A percentile compares a stretch with the other conserved stretches of the same genome.
Conservation (phyloP, 352 stramenopile genomes). For the Globisporangium canariense region DNA sequence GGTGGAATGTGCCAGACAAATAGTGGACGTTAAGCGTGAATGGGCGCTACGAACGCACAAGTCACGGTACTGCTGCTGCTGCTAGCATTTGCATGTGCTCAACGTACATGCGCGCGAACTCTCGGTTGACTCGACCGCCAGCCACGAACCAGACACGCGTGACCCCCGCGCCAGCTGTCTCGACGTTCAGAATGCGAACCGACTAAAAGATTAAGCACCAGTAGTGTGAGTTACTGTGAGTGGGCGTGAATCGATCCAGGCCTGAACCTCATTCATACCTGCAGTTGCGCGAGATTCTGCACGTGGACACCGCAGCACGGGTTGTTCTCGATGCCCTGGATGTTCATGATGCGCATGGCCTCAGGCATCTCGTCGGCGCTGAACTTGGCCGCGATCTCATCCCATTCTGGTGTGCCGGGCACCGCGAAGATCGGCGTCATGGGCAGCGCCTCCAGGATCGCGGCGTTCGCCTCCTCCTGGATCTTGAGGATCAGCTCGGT, state of each 20-base stretch:
- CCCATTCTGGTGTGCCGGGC: slow-evolving; percentile 50
- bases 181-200: slow-evolving; percentile 68
- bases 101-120: slow-evolving; percentile 66
- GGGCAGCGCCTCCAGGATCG: slow-evolving; percentile 48
- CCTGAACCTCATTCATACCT: slow-evolving; percentile 7
- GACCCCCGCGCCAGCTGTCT: slow-evolving; percentile 47
- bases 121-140: slow-evolving; percentile 65
- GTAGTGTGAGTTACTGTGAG: too few species aligned
- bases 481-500: slow-evolving; percentile 42
- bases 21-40: too few species aligned
- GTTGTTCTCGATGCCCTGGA: slow-evolving; percentile 81
- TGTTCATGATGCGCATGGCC: slow-evolving; percentile 74
- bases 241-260: neutral
- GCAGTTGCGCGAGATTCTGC: slow-evolving; percentile 60
- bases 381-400: slow-evolving; percentile 59
- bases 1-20: too few species aligned
- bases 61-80: neutral
- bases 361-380: slow-evolving; percentile 47
- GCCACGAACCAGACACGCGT: slow-evolving; percentile 83
- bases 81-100: neutral
- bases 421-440: slow-evolving; percentile 57
- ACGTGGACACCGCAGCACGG: slow-evolving; percentile 89
- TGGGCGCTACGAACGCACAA: too few species aligned
- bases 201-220: slow-evolving; percentile 20
- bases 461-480: slow-evolving; percentile 69